Conservation (phyloP, 768 basidiomycete genomes). For the Tephrocybe rancida region DNA sequence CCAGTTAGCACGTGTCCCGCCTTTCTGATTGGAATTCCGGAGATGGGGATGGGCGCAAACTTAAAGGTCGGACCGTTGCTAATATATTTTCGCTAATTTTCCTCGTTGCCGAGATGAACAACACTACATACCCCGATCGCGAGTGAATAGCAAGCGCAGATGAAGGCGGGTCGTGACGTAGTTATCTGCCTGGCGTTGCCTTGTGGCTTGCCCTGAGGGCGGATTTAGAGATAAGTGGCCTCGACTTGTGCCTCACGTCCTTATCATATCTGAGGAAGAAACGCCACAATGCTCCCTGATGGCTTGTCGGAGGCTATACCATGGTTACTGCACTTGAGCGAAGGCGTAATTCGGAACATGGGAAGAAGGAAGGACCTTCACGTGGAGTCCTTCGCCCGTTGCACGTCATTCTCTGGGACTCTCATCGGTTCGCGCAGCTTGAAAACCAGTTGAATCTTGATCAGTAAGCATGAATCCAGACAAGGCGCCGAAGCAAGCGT, state of each 20-base stretch:
- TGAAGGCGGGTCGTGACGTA: conserved; percentile 6
- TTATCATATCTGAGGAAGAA: not conserved
- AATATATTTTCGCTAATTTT: not conserved
- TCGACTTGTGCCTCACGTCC: not conserved
- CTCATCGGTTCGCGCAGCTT: not conserved
- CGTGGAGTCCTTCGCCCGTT: not conserved
- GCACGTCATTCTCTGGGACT: not conserved
- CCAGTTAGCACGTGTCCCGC: conserved; percentile 2
- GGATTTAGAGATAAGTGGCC: not conserved
- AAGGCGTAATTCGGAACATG: not conserved
- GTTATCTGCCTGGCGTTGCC: not conserved
- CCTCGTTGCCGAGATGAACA: conserved; percentile 1
- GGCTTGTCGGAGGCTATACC: not conserved
- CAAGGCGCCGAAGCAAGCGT: not conserved
- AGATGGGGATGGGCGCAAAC: not conserved
- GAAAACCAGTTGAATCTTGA: not conserved
- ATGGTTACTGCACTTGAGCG: not conserved
- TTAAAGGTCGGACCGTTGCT: conserved; percentile 7
- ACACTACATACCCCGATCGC: not conserved
- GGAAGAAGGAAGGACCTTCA: conserved; percentile 1
- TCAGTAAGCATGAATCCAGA: not conserved
- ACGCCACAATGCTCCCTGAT: conserved; percentile 7
- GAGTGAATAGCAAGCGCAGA: conserved; percentile 4
- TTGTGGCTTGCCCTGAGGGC: not conserved
- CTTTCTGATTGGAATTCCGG: conserved; percentile 19